These are phyloP conservation scores for Pseudocercospora vitis DNA, from an alignment of 2,329 filamentous ascomycete genomes.

Conservation along the genomic window DNA sequence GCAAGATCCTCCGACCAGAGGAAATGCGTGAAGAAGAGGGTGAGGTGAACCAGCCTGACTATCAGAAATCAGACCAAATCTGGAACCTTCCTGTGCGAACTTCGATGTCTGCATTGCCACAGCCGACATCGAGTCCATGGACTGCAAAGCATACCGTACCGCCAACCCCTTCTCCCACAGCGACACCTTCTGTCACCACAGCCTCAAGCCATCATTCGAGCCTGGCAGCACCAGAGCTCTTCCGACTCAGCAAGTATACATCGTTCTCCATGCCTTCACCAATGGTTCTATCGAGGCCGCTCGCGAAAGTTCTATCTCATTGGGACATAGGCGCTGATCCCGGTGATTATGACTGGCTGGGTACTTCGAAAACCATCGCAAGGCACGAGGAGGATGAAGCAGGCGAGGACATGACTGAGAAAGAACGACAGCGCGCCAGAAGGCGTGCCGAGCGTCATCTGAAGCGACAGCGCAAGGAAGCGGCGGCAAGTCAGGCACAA, in stretches of 20 bases:
- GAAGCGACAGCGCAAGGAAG: constrained; percentile 44
- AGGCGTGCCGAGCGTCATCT: constrained; percentile 43
- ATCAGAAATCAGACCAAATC: constrained; percentile 7
- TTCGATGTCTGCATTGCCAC: not conserved
- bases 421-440: constrained; percentile 40
- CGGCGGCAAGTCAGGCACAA: constrained; percentile 28
- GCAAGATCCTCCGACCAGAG: constrained; percentile 23
- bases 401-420: constrained; percentile 41
- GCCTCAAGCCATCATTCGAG: constrained; percentile 29
- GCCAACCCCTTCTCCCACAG: constrained; percentile 36
- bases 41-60: not conserved
- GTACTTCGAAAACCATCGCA: constrained; percentile 33
- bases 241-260: constrained; percentile 42
- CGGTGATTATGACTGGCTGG: constrained; percentile 43
- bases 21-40: constrained; percentile 3
- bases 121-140: not conserved
- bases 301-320: constrained; percentile 43
- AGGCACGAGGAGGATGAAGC: constrained; percentile 30
- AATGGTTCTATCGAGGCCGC: constrained; percentile 33
- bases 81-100: constrained; percentile 24
- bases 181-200: constrained; percentile 35
- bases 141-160: constrained; percentile 22
- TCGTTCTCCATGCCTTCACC: constrained; percentile 34
- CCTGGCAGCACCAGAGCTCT: constrained; percentile 31
- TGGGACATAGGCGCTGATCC: constrained; percentile 45